Evolutionary conservation across 108 stramenopile genomes (phyloP).

Genomic region (Nitzschia sp.): DNA sequence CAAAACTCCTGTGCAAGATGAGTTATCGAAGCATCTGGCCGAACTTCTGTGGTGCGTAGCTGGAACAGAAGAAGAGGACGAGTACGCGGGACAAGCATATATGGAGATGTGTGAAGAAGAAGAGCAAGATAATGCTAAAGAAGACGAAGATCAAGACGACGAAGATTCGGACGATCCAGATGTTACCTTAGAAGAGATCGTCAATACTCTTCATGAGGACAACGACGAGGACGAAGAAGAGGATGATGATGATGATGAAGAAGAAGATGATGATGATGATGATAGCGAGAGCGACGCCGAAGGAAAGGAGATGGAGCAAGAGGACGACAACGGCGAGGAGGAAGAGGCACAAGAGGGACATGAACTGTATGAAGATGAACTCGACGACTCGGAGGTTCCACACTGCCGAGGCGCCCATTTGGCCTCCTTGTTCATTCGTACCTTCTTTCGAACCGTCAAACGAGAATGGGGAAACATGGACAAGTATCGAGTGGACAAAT

Average conservation of each 20-base stretch:
- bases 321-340: constrained; percentile 15
- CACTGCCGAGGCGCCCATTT: constrained; percentile 90
- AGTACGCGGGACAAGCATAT: constrained; percentile 77
- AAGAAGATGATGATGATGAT: constrained; percentile 24
- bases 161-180: constrained; percentile 18
- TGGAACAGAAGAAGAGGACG: constrained; percentile 88
- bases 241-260: constrained; percentile 28
- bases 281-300: not conserved
- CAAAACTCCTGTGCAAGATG: constrained; percentile 86
- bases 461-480: constrained; percentile 94
- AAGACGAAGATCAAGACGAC: constrained; percentile 31
- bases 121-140: constrained; percentile 35
- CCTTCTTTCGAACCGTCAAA: constrained; percentile 80
- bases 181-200: constrained; percentile 43
- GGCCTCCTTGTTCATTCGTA: constrained; percentile 72
- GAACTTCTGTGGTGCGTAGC: constrained; percentile 86
- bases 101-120: constrained; percentile 55
- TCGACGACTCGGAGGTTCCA: constrained; percentile 34
- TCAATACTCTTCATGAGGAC: constrained; percentile 26
- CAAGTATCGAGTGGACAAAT: constrained; percentile 92
- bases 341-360: constrained; percentile 24
- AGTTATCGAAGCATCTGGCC: constrained; percentile 70
- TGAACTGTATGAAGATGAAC: constrained; percentile 38
- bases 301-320: not conserved
- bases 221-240: constrained; percentile 18